Percentiles rank a stretch among this genome's conserved stretches.
Conservation (phyloP, 345 rosid genomes). For the Barbarea vulgaris region DNA sequence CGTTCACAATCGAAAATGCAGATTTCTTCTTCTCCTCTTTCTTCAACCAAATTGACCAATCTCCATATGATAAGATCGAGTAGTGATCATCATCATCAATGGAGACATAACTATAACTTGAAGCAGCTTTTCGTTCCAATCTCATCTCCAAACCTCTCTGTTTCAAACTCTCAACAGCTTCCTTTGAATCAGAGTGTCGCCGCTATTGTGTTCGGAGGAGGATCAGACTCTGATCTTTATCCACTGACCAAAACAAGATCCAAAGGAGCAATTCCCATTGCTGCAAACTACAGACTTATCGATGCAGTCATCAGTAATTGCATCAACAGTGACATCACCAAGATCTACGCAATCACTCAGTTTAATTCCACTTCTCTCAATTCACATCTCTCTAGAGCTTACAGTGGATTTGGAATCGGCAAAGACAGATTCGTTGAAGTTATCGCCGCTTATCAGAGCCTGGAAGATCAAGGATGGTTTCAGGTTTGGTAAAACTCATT, state of each 20-base stretch:
- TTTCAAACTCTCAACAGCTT: constrained; percentile 41
- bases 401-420: constrained; percentile 58
- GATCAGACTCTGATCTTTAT: constrained; percentile 63
- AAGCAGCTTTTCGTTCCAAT: constrained; percentile 35
- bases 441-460: constrained; percentile 84
- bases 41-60: constrained; percentile 26
- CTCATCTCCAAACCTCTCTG: constrained; percentile 38
- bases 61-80: constrained; percentile 28
- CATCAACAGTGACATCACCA: constrained; percentile 77
- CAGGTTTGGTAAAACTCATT: constrained; percentile 47
- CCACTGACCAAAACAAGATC: constrained; percentile 81
- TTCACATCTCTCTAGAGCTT: constrained; percentile 75
- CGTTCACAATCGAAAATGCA: constrained; percentile 32
- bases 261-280: constrained; percentile 79
- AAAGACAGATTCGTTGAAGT: constrained; percentile 73
- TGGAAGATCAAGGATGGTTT: constrained; percentile 74
- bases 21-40: constrained; percentile 22
- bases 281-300: constrained; percentile 73
- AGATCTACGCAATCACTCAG: constrained; percentile 83
- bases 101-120: constrained; percentile 34
- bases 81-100: constrained; percentile 23
- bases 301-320: constrained; percentile 89
- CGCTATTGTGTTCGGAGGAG: constrained; percentile 79
- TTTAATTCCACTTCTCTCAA: constrained; percentile 90
- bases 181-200: constrained; percentile 72